These are phyloP conservation scores for Fistulifera pelliculosa DNA, from an alignment of 108 stramenopile species.

Conservation along the genomic window DNA sequence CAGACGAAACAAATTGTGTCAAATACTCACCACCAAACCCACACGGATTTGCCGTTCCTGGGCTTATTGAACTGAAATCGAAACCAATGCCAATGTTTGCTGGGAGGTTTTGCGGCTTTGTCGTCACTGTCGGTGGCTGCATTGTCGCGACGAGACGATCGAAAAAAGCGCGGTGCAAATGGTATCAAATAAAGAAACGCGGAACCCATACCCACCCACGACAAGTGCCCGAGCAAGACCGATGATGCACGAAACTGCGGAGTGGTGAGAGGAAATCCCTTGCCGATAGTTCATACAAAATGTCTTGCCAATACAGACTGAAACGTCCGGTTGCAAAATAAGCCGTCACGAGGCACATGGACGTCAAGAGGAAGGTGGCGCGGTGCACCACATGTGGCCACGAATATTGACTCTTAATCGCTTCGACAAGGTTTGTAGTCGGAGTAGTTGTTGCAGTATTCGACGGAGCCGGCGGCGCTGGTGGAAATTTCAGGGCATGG, in stretches of 20 bases:
- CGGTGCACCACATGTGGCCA: background rate
- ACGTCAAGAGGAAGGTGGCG: conserved; percentile 27
- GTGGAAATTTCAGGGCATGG: background rate
- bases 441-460: background rate
- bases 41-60: conserved; percentile 31
- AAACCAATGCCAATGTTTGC: conserved; percentile 8
- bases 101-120: background rate
- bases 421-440: background rate
- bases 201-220: conserved; percentile 69
- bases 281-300: conserved; percentile 51
- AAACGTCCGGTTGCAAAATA: conserved; percentile 77
- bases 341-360: conserved; percentile 47
- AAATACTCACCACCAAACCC: conserved; percentile 4
- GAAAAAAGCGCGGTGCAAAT: conserved; percentile 69
- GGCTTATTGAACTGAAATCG: too few relatives aligned
- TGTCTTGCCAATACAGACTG: conserved; percentile 64
- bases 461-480: background rate
- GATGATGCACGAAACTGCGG: conserved; percentile 80
- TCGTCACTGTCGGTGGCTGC: background rate
- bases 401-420: background rate
- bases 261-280: conserved; percentile 58
- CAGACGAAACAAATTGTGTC: background rate
- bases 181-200: conserved; percentile 47
- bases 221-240: conserved; percentile 81
- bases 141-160: conserved; percentile 9